phyloP scores from a whole-genome alignment of 1,284 basidiomycete species.

The Papiliotrema laurentii region DNA sequence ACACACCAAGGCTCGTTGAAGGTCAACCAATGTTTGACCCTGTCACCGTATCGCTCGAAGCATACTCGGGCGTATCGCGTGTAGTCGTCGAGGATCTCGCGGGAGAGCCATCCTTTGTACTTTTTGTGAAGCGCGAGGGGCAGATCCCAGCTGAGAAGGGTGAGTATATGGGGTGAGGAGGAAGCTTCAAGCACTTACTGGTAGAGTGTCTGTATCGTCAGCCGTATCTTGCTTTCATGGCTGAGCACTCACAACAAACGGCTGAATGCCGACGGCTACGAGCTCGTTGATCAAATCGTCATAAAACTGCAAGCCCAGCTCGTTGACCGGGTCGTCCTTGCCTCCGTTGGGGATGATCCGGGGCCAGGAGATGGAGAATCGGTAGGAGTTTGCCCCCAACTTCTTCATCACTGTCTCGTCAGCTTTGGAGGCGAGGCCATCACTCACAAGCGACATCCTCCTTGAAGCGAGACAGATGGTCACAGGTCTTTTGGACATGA shows the following conservation, averaged over 20 bases:
- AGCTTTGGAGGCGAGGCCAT: not conserved
- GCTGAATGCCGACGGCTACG: slow-evolving; percentile 60
- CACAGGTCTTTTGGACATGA: slow-evolving; percentile 64
- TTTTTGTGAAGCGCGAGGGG: slow-evolving; percentile 65
- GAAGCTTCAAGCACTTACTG: slow-evolving; percentile 44
- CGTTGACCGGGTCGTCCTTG: slow-evolving; percentile 64
- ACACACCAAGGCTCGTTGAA: slow-evolving; percentile 71
- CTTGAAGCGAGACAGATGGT: slow-evolving; percentile 64
- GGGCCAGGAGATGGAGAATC: slow-evolving; percentile 73
- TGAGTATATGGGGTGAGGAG: not conserved
- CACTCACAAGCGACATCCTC: slow-evolving; percentile 59
- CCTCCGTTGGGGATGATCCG: slow-evolving; percentile 63
- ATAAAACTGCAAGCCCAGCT: slow-evolving; percentile 59
- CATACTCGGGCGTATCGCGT: slow-evolving; percentile 63
- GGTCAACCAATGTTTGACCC: slow-evolving; percentile 64
- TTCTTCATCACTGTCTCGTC: slow-evolving; percentile 47
- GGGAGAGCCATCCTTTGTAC: slow-evolving; percentile 62
- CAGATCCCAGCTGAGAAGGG: slow-evolving; percentile 58
- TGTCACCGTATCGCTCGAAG: slow-evolving; percentile 67
- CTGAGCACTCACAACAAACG: slow-evolving; percentile 58
- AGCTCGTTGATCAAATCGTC: slow-evolving; percentile 60
- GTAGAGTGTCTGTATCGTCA: slow-evolving; percentile 59
- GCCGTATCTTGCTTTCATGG: slow-evolving; percentile 3
- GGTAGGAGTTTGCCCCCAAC: slow-evolving; percentile 58
- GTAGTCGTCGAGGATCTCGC: slow-evolving; percentile 61